Percentiles rank a stretch among this genome's conserved stretches.
Evolutionary conservation across 371 early-diverging fungal species (phyloP).

Genomic region (Syncephalastrum monosporum): DNA sequence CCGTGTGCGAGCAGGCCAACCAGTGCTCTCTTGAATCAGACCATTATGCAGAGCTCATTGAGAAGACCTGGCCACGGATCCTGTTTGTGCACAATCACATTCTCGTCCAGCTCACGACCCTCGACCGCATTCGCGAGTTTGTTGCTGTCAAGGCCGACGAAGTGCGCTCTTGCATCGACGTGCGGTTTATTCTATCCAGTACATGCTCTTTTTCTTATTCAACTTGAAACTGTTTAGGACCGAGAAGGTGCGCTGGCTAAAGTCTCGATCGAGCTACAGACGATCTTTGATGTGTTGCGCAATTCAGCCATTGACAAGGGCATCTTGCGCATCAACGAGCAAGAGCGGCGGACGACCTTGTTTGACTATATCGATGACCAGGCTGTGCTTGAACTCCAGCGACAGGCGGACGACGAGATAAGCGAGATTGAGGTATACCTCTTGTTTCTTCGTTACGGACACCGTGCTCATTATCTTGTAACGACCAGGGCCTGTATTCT

Average conservation of each 20-base stretch:
- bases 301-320: conserved; percentile 33
- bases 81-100: conserved; percentile 44
- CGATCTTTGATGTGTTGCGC: conserved; percentile 36
- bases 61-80: conserved; percentile 41
- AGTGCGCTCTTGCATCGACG: conserved; percentile 28
- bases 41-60: conserved; percentile 33
- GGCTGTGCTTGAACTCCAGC: conserved; percentile 44
- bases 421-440: conserved; percentile 38
- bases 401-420: conserved; percentile 46
- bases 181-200: conserved; percentile 5
- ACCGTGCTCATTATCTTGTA: neutral
- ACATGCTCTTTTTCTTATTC: neutral
- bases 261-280: conserved; percentile 37
- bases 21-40: conserved; percentile 31
- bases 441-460: neutral
- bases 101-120: conserved; percentile 26
- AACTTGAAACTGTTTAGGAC: conserved; percentile 19
- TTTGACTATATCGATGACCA: conserved; percentile 52
- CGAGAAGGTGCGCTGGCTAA: conserved; percentile 32
- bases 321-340: conserved; percentile 32
- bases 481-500: conserved; percentile 17
- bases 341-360: conserved; percentile 20
- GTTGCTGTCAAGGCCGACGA: conserved; percentile 23
- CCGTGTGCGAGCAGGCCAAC: conserved; percentile 45
- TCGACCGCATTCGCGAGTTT: conserved; percentile 40